Conservation (phyloP, 345 rosid genomes). For the Boechera divaricarpa region DNA sequence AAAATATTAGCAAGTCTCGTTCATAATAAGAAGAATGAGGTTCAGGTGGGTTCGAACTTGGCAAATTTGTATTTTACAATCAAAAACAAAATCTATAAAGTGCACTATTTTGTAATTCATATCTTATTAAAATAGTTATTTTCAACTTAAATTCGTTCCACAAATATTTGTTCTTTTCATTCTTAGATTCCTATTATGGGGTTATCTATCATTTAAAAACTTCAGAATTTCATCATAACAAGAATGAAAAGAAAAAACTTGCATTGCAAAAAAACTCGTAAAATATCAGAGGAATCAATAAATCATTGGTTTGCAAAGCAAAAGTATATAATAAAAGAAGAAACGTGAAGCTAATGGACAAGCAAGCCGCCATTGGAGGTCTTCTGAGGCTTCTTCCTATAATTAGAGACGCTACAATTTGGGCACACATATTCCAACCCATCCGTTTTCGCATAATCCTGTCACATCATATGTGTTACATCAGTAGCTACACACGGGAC, state of each 20-base stretch:
- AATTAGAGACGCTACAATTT: conserved; percentile 84
- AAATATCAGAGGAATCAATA: conserved; percentile 1
- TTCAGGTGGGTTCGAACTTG: no score
- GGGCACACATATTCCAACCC: conserved; percentile 98
- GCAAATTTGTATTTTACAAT: no score
- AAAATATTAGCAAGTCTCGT: no score
- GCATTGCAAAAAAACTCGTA: conserved; percentile 37
- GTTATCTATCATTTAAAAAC: neutral
- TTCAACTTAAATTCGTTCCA: no score
- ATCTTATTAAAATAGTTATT: no score
- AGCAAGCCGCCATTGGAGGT: conserved; percentile 66
- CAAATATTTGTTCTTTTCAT: neutral
- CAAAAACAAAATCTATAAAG: no score
- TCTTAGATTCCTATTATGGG: neutral
- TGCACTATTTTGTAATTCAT: no score
- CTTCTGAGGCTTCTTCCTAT: conserved; percentile 90
- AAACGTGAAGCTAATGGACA: conserved; percentile 33
- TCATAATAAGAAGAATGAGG: no score
- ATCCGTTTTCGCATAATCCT: conserved; percentile 98
- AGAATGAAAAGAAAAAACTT: conserved; percentile 16
- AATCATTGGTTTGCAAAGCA: conserved; percentile 15
- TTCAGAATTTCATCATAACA: neutral
- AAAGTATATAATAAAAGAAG: neutral
- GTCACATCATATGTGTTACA: conserved; percentile 31
- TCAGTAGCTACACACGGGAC: neutral